Evolutionary conservation across 2,329 filamentous ascomycete genomes (phyloP).

Genomic region (Hymenoscyphus linearis): DNA sequence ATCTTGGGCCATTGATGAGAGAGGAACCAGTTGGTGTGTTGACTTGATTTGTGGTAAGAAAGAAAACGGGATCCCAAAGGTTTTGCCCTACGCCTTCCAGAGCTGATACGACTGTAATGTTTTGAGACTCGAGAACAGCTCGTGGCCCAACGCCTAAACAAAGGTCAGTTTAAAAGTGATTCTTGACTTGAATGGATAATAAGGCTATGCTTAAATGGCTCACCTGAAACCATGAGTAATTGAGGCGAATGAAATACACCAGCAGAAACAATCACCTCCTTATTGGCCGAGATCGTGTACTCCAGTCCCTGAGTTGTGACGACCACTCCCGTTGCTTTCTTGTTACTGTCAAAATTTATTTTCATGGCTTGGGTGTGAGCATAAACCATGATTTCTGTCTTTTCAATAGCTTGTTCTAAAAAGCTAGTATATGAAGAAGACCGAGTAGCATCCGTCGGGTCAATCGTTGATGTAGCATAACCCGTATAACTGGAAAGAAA

Average conservation of each 20-base stretch:
- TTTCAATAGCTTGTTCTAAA: conserved; percentile 7
- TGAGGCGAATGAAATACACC: conserved; percentile 48
- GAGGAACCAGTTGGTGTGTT: conserved; percentile 24
- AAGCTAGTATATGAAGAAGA: conserved; percentile 14
- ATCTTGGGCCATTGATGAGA: conserved; percentile 3
- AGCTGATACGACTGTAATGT: conserved; percentile 41
- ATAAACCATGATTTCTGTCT: conserved; percentile 14
- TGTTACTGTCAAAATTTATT: conserved; percentile 21
- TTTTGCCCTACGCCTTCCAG: conserved; percentile 46
- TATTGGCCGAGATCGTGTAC: conserved; percentile 18
- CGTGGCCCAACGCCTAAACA: conserved; percentile 42
- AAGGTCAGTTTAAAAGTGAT: conserved; percentile 37
- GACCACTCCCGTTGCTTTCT: conserved; percentile 38
- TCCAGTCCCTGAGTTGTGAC: conserved; percentile 24
- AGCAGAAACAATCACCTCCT: conserved; percentile 39
- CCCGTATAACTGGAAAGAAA: conserved; percentile 8
- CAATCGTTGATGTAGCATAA: conserved; percentile 15
- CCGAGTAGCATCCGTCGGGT: conserved; percentile 10
- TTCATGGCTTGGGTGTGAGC: conserved; percentile 13
- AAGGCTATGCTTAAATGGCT: conserved; percentile 28
- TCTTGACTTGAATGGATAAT: conserved; percentile 45
- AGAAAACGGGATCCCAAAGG: conserved; percentile 36
- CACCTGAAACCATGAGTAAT: conserved; percentile 30
- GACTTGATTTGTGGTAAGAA: conserved; percentile 26
- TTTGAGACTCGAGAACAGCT: conserved; percentile 37